A percentile compares a stretch with the other conserved stretches of the same genome.
Evolutionary conservation across 139 green algal species (phyloP).

Genomic region (Chlorella sp.): DNA sequence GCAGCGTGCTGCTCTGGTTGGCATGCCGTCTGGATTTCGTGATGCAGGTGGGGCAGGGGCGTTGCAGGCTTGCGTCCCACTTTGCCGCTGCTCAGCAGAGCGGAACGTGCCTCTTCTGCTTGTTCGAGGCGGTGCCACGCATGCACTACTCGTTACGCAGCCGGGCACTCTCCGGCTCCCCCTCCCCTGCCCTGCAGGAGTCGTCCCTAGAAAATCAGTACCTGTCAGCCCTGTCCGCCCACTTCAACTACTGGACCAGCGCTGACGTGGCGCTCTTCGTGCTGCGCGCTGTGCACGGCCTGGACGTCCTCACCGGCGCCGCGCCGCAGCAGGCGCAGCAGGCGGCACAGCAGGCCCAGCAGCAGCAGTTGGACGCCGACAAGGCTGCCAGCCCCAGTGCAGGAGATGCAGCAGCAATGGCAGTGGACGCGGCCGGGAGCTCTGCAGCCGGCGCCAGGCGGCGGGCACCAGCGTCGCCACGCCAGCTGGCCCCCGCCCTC

Average conservation of each 20-base stretch:
- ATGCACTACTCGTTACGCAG: neutral
- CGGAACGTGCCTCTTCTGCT: too few relatives aligned
- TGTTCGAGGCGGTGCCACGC: neutral
- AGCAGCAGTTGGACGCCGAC: too few relatives aligned
- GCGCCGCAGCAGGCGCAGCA: neutral
- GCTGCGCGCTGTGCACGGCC: conserved; percentile 49
- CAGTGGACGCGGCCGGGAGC: too few relatives aligned
- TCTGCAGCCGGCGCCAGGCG: too few relatives aligned
- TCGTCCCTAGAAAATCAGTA: conserved; percentile 58
- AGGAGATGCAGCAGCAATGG: neutral
- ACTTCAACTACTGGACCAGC: conserved; percentile 68
- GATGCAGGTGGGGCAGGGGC: neutral
- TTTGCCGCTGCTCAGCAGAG: too few relatives aligned
- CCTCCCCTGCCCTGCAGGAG: conserved; percentile 42
- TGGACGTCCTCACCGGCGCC: conserved; percentile 55
- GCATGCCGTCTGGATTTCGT: conserved; percentile 66
- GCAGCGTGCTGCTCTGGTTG: too few relatives aligned
- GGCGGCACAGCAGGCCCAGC: neutral
- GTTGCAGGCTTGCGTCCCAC: too few relatives aligned
- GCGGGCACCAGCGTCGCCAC: too few relatives aligned
- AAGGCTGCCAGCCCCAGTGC: too few relatives aligned
- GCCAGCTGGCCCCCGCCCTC: too few relatives aligned
- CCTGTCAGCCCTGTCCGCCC: conserved; percentile 49
- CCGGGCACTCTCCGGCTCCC: too few relatives aligned
- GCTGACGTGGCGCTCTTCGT: conserved; percentile 64